Conservation (phyloP, 768 basidiomycete genomes). For the Tephrocybe sp. region DNA sequence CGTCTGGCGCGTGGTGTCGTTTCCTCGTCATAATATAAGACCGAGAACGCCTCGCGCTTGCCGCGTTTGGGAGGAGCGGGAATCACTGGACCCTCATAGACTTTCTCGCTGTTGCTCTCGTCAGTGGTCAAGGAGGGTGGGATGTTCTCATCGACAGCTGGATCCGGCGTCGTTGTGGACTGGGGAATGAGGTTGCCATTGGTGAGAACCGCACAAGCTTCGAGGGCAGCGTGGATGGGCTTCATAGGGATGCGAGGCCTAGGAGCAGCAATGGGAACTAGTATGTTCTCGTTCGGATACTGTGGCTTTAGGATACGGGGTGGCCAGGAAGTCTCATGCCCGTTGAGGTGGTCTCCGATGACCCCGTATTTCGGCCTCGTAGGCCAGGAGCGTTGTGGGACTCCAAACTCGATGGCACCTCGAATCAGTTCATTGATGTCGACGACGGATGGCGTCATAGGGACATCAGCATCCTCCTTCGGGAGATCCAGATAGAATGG, state of each 20-base stretch:
- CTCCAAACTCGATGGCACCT: background rate
- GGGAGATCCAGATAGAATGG: background rate
- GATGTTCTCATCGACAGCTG: background rate
- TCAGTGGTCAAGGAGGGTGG: too few species aligned
- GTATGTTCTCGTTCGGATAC: background rate
- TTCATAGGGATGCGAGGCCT: background rate
- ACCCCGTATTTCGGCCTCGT: background rate
- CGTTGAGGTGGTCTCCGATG: constrained; percentile 1
- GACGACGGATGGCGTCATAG: background rate
- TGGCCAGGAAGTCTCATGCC: background rate
- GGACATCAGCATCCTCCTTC: background rate
- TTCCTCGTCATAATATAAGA: constrained; percentile 2
- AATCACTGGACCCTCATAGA: background rate
- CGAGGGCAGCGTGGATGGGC: background rate
- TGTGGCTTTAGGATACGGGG: background rate
- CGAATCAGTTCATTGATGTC: background rate
- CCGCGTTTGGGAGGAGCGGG: constrained; percentile 1
- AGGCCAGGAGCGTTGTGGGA: background rate
- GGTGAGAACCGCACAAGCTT: constrained; percentile 2
- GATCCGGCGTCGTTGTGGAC: background rate
- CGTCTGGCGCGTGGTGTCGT: background rate
- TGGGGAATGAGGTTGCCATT: constrained; percentile 1
- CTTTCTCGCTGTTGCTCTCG: too few species aligned
- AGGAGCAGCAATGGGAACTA: background rate
- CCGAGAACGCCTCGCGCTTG: background rate